These are phyloP conservation scores for Fomitopsis pinicola DNA, from an alignment of 1,284 basidiomycete genomes.

Conservation along the genomic window DNA sequence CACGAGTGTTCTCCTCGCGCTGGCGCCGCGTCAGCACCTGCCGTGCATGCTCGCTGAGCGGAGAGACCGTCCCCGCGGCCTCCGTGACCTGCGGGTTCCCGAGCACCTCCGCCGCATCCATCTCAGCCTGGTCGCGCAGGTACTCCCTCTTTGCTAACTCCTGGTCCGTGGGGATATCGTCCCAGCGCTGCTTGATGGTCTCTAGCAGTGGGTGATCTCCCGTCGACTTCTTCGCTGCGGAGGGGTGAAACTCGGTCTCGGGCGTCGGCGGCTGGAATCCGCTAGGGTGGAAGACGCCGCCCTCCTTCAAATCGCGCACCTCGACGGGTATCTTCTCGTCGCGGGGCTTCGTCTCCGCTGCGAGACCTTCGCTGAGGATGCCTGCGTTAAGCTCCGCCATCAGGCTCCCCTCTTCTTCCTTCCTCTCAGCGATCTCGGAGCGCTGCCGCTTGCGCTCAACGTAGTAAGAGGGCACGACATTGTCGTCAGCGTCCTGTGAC, in stretches of 20 bases:
- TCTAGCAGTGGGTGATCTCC: conserved; percentile 20
- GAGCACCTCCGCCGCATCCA: conserved; percentile 5
- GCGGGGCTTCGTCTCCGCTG: conserved; percentile 25
- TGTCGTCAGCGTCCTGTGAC: conserved; percentile 26
- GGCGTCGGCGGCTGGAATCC: conserved; percentile 27
- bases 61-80: neutral
- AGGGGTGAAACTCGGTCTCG: conserved; percentile 22
- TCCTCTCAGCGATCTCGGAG: conserved; percentile 27
- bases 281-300: conserved; percentile 27
- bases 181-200: conserved; percentile 26
- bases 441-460: conserved; percentile 31
- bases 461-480: conserved; percentile 30
- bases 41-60: neutral
- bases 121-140: neutral
- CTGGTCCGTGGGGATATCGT: conserved; percentile 17
- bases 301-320: conserved; percentile 23
- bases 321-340: conserved; percentile 33
- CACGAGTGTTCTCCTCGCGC: conserved; percentile 12
- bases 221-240: conserved; percentile 20
- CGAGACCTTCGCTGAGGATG: conserved; percentile 30
- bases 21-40: conserved; percentile 4
- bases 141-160: conserved; percentile 15
- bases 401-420: conserved; percentile 30
- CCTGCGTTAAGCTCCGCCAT: conserved; percentile 32
- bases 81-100: neutral